These are phyloP conservation scores for Pichia manshurica DNA, from an alignment of 805 yeast species.

Conservation along the genomic window DNA sequence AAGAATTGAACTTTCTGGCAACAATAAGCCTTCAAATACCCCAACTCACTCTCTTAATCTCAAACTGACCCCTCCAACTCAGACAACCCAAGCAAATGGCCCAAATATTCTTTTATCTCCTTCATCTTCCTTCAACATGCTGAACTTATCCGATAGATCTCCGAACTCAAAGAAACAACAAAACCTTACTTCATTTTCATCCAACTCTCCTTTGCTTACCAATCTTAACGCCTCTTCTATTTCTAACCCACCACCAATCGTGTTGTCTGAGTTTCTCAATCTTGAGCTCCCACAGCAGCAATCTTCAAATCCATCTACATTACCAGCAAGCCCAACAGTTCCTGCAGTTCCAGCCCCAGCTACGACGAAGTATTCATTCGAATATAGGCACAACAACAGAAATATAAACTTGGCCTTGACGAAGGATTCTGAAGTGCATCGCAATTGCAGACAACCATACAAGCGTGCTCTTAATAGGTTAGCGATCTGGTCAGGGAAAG, in stretches of 20 bases:
- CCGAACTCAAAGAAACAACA: not conserved
- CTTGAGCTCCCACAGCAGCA: constrained; percentile 3
- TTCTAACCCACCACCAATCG: not conserved
- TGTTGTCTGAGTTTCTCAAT: constrained; percentile 6
- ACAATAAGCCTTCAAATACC: too few species aligned
- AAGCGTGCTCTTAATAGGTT: constrained; percentile 27
- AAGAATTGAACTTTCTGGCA: not conserved
- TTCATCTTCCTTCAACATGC: constrained; percentile 13
- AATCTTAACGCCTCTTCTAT: not conserved
- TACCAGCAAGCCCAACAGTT: not conserved
- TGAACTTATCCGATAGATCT: constrained; percentile 3
- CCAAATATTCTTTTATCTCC: constrained; percentile 14
- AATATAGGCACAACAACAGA: constrained; percentile 26
- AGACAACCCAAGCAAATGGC: constrained; percentile 4
- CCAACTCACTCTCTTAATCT: not conserved
- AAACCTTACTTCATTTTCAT: not conserved
- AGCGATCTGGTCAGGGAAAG: constrained; percentile 29
- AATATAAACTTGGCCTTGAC: constrained; percentile 26
- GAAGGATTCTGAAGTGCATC: constrained; percentile 13
- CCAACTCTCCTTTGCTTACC: not conserved
- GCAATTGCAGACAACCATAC: constrained; percentile 3
- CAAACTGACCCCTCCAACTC: not conserved
- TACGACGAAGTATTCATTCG: constrained; percentile 14
- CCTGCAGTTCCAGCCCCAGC: too few species aligned
- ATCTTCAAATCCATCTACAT: not conserved